These are phyloP conservation scores for Aureobasidium namibiae DNA, from an alignment of 2,329 filamentous ascomycete genomes.

Conservation along the genomic window DNA sequence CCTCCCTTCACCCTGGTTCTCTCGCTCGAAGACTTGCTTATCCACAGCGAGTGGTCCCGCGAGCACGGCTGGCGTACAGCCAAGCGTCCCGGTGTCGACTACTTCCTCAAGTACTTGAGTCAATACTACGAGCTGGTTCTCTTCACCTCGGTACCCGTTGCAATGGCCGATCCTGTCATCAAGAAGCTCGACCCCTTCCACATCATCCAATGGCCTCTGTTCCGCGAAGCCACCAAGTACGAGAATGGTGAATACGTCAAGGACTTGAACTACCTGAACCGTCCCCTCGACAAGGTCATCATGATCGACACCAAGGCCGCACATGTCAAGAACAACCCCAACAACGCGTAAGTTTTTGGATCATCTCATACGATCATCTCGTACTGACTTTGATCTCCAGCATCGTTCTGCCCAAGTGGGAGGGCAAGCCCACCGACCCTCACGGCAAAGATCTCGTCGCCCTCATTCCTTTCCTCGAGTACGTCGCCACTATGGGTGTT, in stretches of 20 bases:
- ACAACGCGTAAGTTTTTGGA: conserved; percentile 57
- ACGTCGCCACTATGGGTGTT: conserved; percentile 88
- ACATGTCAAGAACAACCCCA: conserved; percentile 84
- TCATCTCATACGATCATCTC: not conserved
- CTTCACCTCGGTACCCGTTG: conserved; percentile 81
- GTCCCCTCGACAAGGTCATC: conserved; percentile 89
- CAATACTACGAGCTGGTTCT: conserved; percentile 98
- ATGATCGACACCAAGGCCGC: conserved; percentile 79
- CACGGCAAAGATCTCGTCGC: conserved; percentile 65
- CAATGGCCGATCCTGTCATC: conserved; percentile 77
- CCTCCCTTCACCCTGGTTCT: conserved; percentile 89
- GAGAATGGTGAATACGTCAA: conserved; percentile 95
- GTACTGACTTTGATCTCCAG: not conserved
- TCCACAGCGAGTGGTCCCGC: conserved; percentile 90
- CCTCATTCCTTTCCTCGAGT: conserved; percentile 94
- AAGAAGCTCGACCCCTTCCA: conserved; percentile 92
- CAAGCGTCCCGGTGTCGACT: conserved; percentile 91
- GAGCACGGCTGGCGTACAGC: conserved; percentile 93
- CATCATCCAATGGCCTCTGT: conserved; percentile 91
- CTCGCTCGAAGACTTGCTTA: conserved; percentile 84
- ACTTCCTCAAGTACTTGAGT: conserved; percentile 92
- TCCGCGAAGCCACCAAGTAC: conserved; percentile 93
- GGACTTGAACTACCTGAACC: conserved; percentile 97
- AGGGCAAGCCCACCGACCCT: conserved; percentile 65
- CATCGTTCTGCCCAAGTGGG: conserved; percentile 86